These are phyloP conservation scores for Sophora flavescens DNA, from an alignment of 306 rosid species.

Conservation along the genomic window DNA sequence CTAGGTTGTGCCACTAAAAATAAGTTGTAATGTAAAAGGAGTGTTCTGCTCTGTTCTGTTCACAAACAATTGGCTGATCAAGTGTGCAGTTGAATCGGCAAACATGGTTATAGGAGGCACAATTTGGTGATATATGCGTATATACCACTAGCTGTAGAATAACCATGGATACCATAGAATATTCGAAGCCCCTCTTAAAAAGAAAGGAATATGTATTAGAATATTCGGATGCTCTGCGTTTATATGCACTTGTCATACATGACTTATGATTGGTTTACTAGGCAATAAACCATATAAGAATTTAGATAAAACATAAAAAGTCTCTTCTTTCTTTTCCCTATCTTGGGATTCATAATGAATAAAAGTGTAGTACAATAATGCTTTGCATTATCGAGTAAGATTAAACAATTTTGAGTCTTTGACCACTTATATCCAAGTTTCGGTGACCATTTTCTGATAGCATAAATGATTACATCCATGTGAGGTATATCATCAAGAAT, in stretches of 20 bases:
- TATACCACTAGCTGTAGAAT: background rate
- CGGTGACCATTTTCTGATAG: background rate
- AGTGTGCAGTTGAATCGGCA: background rate
- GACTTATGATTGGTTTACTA: background rate
- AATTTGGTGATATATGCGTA: background rate
- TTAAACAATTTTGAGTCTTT: background rate
- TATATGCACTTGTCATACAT: background rate
- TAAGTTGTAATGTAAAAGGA: background rate
- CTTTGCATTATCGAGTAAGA: background rate
- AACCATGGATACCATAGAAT: background rate
- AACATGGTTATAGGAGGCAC: background rate
- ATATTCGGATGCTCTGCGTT: background rate
- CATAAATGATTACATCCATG: background rate
- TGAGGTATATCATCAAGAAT: background rate
- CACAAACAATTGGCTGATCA: background rate
- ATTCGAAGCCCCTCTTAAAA: background rate
- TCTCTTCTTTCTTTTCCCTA: no score
- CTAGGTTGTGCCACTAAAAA: no score
- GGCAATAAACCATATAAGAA: no score
- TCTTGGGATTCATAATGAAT: background rate
- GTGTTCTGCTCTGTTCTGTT: background rate
- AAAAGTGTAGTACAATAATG: background rate
- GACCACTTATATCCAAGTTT: background rate
- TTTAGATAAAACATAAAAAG: no score
- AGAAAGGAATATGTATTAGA: slow-evolving; percentile 1